Base-by-base conservation (phyloP, 2,329 filamentous ascomycete genomes). In the Hymenoscyphus infarciens region DNA sequence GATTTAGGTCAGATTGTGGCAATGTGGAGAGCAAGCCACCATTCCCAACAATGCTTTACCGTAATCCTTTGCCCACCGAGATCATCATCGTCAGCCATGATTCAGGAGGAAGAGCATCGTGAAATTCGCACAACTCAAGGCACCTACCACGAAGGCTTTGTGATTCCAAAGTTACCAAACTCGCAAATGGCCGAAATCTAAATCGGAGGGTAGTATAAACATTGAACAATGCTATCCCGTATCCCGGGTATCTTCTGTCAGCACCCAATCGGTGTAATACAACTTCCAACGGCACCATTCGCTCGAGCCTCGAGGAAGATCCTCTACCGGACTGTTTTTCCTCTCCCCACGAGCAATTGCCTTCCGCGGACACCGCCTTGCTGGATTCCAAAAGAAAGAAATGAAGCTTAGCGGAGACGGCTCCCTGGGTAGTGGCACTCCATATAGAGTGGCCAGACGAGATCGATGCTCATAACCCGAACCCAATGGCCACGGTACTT, bases 1-100 rank as follows among this genome's bases (percentile, higher is more conserved):
- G 7, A 10, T 49, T 49, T 49, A 49, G n/a, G 42, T 49, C n/a
- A 49, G 42, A 49, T 49, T 49, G 42, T 49, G 42, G 42, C 42
- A 49, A 22, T 49, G 42, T 19, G 42, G 19, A 49, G 8, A 22
- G 8, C 19, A 49, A 49, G 42, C 42, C 42, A 49, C 42, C n/a
- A 49, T 49, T 49, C 42, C 19, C n/a, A 49, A 6, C 42, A 49
- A 25, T 49, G 42, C 42, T 49, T 49, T 22, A 2, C 42, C 42
- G n/a, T 25, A 49, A 49, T 5, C 42, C 19, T 25, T 22, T 49
- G n/a, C 42, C 42, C 42, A 49, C n/a, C 42, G 19, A 49, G n/a
- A 49, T 22, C 42, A 49, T 22, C n/a, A 25, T 22, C 42, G 7
- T 25, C 42, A 19, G 19, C n/a, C n/a, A 49, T 11, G 10, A 19